Evolutionary conservation across 2,329 filamentous ascomycete species (phyloP), one percentile per base, ranked within the genome.

Genomic region (Hymenoscyphus fructigenus): DNA sequence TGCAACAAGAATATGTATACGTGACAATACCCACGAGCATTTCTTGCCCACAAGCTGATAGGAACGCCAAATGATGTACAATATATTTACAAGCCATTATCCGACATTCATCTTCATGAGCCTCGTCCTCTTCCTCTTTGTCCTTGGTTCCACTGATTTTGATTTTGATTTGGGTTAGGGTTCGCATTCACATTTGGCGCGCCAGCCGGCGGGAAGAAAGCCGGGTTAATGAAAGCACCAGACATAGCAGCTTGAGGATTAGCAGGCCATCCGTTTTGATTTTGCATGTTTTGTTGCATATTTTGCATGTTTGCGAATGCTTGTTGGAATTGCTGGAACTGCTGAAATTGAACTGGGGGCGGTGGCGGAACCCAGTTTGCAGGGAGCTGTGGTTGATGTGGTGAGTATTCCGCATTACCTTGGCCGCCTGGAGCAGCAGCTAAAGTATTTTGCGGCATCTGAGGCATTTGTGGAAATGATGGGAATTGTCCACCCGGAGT

Each of bases 141-240:
- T 29, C 62, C 63, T 60, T 67, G 68, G 26, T 67, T 47, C 61
- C 56, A 63, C 15, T 55, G 47, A 32, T 62, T 62, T 14, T 23
- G 36, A 6, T 29, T 29, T 20, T 36, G 28, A 7, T n/a, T 71
- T 69, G 68, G 72, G 57, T 68, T 69, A 1, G 36, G 2, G 15
- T 41, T 41, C 5, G 41, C 41, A 44, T 44, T 50, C 23, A n/a
- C n/a, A 41, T 67, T 65, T 14, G 66, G 57, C 32, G 38, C 60
- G 38, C 64, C 61, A 15, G 60, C 36, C 57, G 67, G 68, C 36
- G 63, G 64, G 26, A 75, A 73, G 65, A 75, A 75, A 5, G 71
- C 70, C 23, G 74, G 74, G 36, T 75, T 75, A 38, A 75, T 68
- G 50, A 71, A 75, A 15, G 71, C 70, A n/a, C 74, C 73, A 12